Evolutionary conservation across 2,329 filamentous ascomycete genomes (phyloP), one percentile per base, ranked within the genome.

Genomic region (Pestalotiopsis sp.): DNA sequence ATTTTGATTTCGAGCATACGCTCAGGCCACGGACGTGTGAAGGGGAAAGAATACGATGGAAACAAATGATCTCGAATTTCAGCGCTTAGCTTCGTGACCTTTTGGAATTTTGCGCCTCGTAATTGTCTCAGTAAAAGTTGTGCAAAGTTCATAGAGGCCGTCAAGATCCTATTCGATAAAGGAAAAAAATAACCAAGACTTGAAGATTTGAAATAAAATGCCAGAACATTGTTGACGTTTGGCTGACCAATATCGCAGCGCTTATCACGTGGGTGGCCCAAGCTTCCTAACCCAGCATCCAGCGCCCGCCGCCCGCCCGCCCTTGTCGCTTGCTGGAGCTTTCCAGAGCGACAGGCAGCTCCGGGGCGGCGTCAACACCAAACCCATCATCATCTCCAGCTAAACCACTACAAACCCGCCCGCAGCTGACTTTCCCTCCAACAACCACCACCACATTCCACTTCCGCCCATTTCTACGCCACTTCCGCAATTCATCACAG

Each of bases 281-380:
- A 62, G 59, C 57, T 59, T 59, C 57, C 45, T 23, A 23, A 23
- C 23, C 23, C 20, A 49, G 45, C 17, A 52, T 20, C 45, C 14
- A 52, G 45, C 45, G 17, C 45, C 17, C 17, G 45, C 45, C 57
- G 57, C 57, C 57, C n/a, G 25, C 25, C 25, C 27, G 57, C 57
- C 57, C 57, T 59, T 36, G 57, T 59, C 23, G 45, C 6, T 52
- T 59, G 60, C 62, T 65, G 62, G 62, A 65, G 62, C 62, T 65
- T 65, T 65, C 62, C 64, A 52, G 23, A n/a, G 31, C 65, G 52
- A 52, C 59, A 67, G 65, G 65, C 65, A 67, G 65, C 65, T 67
- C 65, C 52, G 65, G 62, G 65, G 65, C 65, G 65, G 56, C 65
- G 65, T 67, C 65, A 67, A 67, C 65, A 67, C 52, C 56, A 60